Evolutionary conservation across 192 early-diverging fungal species (phyloP), one percentile per base, ranked within the genome.

Genomic region (Rhizophagus clarus): DNA sequence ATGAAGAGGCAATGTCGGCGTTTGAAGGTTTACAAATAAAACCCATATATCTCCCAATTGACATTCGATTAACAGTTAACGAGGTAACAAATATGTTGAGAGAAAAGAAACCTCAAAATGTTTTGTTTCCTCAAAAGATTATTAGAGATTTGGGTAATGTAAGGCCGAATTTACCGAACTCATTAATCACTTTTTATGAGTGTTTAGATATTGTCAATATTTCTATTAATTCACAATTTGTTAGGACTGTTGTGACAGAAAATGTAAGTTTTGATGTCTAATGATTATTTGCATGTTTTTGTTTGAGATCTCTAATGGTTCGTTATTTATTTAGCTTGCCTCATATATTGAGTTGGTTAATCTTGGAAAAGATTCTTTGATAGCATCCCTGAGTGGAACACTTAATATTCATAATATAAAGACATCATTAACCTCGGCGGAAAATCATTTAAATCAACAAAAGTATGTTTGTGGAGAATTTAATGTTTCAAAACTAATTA

Each of bases 1-100:
- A 67, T 29, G 51, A 68, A 10, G 79, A 80, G 49, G 77, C 81
- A 40, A 47, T 86, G 32, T 81, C 81, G 1, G 79, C 83, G 12
- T 86, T 81, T 37, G 80, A 86, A 67, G 79, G 64, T 14, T 76
- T 86, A 22, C 80, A 81, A n/a, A 86, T 86, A 47, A 78, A 63
- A 40, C 66, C 72, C 34, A 80, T 47, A n/a, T 70, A 72, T 31
- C 64, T 80, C 71, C 83, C 82, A 11, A 45, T 86, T 11, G 83
- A 86, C 63, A 83, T 82, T 28, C 77, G 85, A 28, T 69, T 86
- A 9, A 81, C 83, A 31, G 62, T 84, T 1, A 77, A 84, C 61
- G 79, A 86, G 47, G 37, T 83, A 15, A 80, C 74, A 5, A 77
- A 84, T 4, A 77, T 86, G 26, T 79, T 86, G 72, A 76, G 60